Percentiles rank a stretch among this genome's conserved stretches.
phyloP scores from a whole-genome alignment of 192 early-diverging fungal species.

The Pilaira anomala region DNA sequence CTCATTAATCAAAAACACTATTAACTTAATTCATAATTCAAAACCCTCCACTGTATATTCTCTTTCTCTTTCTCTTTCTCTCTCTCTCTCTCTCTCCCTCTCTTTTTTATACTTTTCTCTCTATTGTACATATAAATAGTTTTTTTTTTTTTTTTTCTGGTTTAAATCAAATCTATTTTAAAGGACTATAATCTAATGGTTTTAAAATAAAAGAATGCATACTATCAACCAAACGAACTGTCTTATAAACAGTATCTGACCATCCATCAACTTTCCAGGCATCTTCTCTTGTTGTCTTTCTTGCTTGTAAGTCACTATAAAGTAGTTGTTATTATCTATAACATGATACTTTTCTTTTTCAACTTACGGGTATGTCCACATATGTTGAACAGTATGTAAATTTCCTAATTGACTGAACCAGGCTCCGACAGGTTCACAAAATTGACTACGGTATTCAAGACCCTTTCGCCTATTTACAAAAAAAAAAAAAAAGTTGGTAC shows the following conservation, averaged over 20 bases:
- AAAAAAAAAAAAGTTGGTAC: not conserved
- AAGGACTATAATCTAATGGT: conserved; percentile 73
- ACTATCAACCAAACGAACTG: conserved; percentile 76
- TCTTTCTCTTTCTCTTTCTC: not conserved
- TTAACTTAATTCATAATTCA: too few relatives aligned
- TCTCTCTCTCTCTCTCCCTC: not conserved
- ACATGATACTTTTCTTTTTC: too few relatives aligned
- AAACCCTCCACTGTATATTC: too few relatives aligned
- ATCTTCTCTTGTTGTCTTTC: conserved; percentile 86
- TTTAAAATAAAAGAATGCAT: conserved; percentile 82
- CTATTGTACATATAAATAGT: not conserved
- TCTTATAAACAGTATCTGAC: conserved; percentile 89
- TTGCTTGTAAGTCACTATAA: conserved; percentile 73
- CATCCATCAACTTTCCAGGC: conserved; percentile 94
- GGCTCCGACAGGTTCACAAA: conserved; percentile 90
- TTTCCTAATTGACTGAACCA: conserved; percentile 93
- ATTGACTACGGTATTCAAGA: conserved; percentile 81
- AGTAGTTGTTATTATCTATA: too few relatives aligned
- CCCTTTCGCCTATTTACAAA: conserved; percentile 62
- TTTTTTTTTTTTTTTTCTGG: not conserved
- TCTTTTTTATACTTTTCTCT: not conserved
- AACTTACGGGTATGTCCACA: conserved; percentile 40
- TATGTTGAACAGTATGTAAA: conserved; percentile 89
- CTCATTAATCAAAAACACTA: conserved; percentile 10
- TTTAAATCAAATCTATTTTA: conserved; percentile 47